Conservation (phyloP, 371 early-diverging fungal genomes). For the Amoeboradix gromovi region DNA sequence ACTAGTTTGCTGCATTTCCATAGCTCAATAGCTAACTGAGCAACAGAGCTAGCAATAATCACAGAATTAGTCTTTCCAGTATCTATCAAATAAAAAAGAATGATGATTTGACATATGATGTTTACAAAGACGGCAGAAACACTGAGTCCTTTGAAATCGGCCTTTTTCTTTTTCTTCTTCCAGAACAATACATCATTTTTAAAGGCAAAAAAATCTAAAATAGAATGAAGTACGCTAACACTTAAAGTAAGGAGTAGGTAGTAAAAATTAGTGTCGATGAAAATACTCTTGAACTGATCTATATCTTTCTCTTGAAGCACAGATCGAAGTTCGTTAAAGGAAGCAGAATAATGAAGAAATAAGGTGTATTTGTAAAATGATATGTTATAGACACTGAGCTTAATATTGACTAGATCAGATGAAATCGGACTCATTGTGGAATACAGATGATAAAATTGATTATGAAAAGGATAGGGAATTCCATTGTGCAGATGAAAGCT, state of each 20-base stretch:
- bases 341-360: not conserved
- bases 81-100: constrained; percentile 60
- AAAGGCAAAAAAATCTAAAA: constrained; percentile 76
- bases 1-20: constrained; percentile 57
- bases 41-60: constrained; percentile 44
- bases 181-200: constrained; percentile 80
- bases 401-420: not conserved
- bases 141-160: constrained; percentile 48
- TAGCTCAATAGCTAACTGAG: constrained; percentile 47
- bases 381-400: not conserved
- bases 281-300: constrained; percentile 34
- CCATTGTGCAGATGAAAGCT: not conserved
- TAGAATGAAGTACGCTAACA: constrained; percentile 48
- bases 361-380: not conserved
- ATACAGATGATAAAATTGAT: not conserved
- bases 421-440: not conserved
- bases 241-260: constrained; percentile 39
- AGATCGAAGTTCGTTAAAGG: not conserved
- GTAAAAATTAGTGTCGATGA: constrained; percentile 60
- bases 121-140: constrained; percentile 50
- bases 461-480: not conserved
- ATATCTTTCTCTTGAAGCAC: constrained; percentile 1
- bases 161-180: constrained; percentile 25
- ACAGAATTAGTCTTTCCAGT: constrained; percentile 54
- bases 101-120: constrained; percentile 49